Evolutionary conservation across 495 filamentous ascomycete genomes (phyloP).

Genomic region (Trichoderma erinaceum): DNA sequence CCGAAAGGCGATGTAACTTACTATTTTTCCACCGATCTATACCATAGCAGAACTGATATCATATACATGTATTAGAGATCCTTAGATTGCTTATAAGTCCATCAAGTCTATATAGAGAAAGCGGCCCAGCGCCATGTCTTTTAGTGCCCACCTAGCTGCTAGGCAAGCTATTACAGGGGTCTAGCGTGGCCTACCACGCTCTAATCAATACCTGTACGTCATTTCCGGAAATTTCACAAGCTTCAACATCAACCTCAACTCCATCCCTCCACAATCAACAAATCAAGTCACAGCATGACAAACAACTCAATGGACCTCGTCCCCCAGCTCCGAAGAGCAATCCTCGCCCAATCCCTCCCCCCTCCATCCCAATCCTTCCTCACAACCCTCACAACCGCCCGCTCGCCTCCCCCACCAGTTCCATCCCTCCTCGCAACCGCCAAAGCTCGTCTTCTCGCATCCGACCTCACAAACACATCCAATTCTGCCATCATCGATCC

Average conservation of each 20-base stretch:
- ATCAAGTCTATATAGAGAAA: too few relatives aligned
- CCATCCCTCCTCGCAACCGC: conserved; percentile 71
- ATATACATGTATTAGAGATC: too few relatives aligned
- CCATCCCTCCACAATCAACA: not conserved
- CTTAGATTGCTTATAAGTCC: too few relatives aligned
- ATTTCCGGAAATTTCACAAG: not conserved
- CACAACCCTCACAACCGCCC: conserved; percentile 27
- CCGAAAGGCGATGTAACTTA: too few relatives aligned
- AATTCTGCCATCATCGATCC: conserved; percentile 42
- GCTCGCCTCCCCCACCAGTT: conserved; percentile 53
- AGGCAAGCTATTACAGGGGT: too few relatives aligned
- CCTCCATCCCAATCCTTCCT: conserved; percentile 37
- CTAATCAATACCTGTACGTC: not conserved
- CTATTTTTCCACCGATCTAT: too few relatives aligned
- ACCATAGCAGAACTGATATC: too few relatives aligned
- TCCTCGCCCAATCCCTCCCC: conserved; percentile 32
- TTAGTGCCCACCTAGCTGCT: too few relatives aligned
- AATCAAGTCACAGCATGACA: not conserved
- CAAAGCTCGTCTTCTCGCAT: conserved; percentile 69
- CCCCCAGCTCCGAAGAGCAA: conserved; percentile 32
- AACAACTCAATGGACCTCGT: conserved; percentile 23
- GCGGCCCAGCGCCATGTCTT: too few relatives aligned
- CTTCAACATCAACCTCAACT: not conserved
- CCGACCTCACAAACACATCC: conserved; percentile 54
- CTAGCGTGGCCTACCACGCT: too few relatives aligned